A percentile compares a stretch with the other conserved stretches of the same genome.
Evolutionary conservation across 441 rosid species (phyloP).

Genomic region (Omphalea diandra): DNA sequence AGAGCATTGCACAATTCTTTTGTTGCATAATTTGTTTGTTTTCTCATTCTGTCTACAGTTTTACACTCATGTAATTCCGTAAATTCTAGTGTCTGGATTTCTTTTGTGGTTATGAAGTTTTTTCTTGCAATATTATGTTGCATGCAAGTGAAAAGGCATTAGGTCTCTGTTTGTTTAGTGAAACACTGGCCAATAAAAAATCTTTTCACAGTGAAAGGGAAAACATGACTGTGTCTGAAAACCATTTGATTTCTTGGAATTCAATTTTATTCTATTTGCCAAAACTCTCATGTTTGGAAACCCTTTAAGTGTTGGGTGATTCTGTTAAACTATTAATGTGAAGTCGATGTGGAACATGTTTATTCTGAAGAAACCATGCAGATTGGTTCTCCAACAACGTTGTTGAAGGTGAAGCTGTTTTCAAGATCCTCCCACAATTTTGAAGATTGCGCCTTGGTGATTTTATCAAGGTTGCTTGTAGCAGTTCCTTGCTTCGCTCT

Average conservation of each 20-base stretch:
- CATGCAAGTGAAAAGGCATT: neutral
- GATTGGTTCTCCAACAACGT: no score
- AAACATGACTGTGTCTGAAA: neutral
- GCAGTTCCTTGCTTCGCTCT: neutral
- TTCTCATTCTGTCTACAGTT: neutral
- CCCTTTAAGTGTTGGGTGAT: neutral
- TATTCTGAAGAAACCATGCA: no score
- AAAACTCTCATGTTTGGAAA: neutral
- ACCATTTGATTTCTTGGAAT: neutral
- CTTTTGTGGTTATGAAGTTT: neutral
- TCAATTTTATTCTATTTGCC: neutral
- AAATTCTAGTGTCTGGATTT: neutral
- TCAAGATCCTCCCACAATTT: neutral
- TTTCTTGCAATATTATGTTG: slow-evolving; percentile 1
- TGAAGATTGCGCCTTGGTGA: neutral
- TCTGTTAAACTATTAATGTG: no score
- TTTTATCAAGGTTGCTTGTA: neutral
- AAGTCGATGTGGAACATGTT: no score
- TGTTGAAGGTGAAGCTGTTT: no score
- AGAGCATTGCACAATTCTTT: slow-evolving; percentile 22
- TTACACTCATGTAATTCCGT: neutral
- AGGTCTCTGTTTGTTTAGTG: neutral
- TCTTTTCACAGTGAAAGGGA: neutral
- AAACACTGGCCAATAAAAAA: neutral
- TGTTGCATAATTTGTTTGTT: slow-evolving; percentile 11